Evolutionary conservation across 495 filamentous ascomycete genomes (phyloP).

Genomic region (Podospora pseudoanserina): DNA sequence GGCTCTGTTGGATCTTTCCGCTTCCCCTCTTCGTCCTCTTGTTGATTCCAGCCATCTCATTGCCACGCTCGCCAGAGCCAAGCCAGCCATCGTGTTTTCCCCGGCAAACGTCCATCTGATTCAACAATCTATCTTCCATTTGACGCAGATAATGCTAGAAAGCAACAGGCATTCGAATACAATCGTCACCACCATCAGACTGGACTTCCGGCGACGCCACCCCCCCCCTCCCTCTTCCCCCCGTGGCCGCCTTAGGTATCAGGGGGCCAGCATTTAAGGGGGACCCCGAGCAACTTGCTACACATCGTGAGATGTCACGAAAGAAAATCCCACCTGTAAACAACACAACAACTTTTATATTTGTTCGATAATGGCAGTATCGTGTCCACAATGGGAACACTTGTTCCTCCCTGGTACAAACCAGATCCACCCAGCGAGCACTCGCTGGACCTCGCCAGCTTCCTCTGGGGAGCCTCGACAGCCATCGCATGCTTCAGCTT

Average conservation of each 20-base stretch:
- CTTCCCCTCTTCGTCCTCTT: background rate
- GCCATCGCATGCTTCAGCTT: constrained; percentile 21
- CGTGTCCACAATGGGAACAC: constrained; percentile 11
- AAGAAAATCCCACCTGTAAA: background rate
- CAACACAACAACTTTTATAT: no score
- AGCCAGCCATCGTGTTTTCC: background rate
- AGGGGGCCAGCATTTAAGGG: background rate
- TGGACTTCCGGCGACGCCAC: background rate
- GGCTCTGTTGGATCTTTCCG: no score
- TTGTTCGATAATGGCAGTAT: background rate
- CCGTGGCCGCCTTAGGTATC: no score
- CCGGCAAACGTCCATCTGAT: background rate
- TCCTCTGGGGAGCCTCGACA: constrained; percentile 31
- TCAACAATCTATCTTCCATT: background rate
- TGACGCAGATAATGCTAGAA: background rate
- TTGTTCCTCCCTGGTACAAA: constrained; percentile 28
- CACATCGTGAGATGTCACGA: background rate
- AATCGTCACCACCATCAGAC: background rate
- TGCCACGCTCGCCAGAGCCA: background rate
- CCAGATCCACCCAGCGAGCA: background rate
- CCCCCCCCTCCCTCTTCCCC: no score
- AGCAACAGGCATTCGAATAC: background rate
- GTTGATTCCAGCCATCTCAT: background rate
- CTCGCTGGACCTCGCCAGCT: constrained; percentile 28
- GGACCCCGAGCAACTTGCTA: background rate